Percentiles rank a stretch among this genome's conserved stretches.
phyloP scores from a whole-genome alignment of 352 stramenopile genomes.

The Phytopythium delawarense region DNA sequence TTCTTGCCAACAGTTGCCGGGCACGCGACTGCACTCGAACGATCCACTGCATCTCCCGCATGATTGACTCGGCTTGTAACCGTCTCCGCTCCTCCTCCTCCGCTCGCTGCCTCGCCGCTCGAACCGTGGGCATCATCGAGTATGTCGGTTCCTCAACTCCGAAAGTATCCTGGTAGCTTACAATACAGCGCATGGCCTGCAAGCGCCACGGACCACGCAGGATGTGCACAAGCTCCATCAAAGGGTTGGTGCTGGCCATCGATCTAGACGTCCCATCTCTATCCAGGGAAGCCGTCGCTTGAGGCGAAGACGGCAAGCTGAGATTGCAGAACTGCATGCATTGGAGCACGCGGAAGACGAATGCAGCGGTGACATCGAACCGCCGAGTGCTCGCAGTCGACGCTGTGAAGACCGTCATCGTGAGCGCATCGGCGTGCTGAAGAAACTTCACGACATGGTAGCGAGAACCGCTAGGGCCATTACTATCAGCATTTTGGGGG shows the following conservation, averaged over 20 bases:
- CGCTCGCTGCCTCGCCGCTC: constrained; percentile 15
- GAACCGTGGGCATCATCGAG: constrained; percentile 37
- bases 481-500: not conserved
- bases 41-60: constrained; percentile 18
- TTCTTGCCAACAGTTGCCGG: constrained; percentile 29
- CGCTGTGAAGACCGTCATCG: constrained; percentile 36
- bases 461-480: not conserved
- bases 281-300: constrained; percentile 3
- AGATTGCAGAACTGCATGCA: constrained; percentile 27
- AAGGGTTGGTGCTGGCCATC: not conserved
- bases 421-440: constrained; percentile 24
- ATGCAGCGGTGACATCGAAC: constrained; percentile 33
- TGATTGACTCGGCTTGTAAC: constrained; percentile 1
- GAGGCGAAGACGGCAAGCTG: constrained; percentile 9
- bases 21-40: constrained; percentile 29
- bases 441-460: constrained; percentile 28
- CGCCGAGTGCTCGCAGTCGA: constrained; percentile 19
- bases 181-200: constrained; percentile 24
- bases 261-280: too few species aligned
- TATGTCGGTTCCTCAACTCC: constrained; percentile 20
- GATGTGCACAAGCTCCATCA: constrained; percentile 11
- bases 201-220: constrained; percentile 14
- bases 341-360: constrained; percentile 34
- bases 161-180: constrained; percentile 35
- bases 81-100: not conserved